Evolutionary conservation across 2,329 filamentous ascomycete genomes (phyloP).

Genomic region (Calonectria hongkongensis): DNA sequence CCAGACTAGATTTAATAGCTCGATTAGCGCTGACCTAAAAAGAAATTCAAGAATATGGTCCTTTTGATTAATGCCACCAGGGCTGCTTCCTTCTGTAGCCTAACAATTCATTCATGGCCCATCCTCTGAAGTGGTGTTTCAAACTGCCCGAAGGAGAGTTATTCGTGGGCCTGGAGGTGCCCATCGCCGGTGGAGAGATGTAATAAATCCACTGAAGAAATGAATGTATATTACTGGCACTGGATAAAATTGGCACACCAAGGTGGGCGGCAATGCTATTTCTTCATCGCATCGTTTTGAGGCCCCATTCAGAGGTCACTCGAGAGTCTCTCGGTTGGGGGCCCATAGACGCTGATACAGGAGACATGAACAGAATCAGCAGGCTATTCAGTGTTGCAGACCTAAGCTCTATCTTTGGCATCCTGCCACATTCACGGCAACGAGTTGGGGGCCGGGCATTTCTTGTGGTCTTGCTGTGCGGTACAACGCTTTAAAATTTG

Average conservation of each 20-base stretch:
- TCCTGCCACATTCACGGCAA: neutral
- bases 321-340: neutral
- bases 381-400: no score
- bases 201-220: neutral
- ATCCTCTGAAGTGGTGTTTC: neutral
- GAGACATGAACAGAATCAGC: neutral
- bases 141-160: neutral
- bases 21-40: no score
- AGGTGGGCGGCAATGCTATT: neutral
- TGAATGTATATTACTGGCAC: neutral
- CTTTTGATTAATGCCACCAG: no score
- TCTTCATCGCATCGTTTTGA: neutral
- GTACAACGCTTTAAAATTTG: no score
- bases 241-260: neutral
- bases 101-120: conserved; percentile 24
- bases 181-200: neutral
- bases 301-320: neutral
- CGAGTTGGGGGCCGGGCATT: neutral
- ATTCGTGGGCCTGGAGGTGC: neutral
- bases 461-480: neutral
- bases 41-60: no score
- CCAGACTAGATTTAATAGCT: neutral
- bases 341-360: no score
- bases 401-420: no score
- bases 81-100: neutral